Evolutionary conservation across 352 stramenopile species (phyloP), one percentile per base, ranked within the genome.

Genomic region (Pythium rhizo-oryzae): DNA sequence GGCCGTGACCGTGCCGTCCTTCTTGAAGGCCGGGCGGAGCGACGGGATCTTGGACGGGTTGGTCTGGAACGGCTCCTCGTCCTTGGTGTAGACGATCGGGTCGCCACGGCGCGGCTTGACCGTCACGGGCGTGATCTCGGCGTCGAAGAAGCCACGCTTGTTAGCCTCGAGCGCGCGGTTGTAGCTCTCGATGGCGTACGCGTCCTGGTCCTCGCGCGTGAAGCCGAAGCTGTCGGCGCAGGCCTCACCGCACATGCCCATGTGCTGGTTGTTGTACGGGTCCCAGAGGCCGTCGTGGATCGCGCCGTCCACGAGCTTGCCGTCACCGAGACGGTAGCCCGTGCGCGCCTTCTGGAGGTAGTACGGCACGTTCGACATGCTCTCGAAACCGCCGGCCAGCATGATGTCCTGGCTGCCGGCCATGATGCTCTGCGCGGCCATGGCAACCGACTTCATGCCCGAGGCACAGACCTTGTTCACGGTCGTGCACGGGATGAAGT

Each of bases 401-500:
- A 99, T 85, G 30, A 97, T 79, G 65, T 96, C 84, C 71, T 90
- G 81, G 68, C 81, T 90, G 52, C 88, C 88, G 21, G 81, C 83
- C 80, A 93, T 87, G 52, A 99, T 92, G 66, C 85, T 94, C 79
- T 98, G 90, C 49, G 94, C 77, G 2, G 79, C 87, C 62, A 98
- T 80, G 5, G 85, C 84, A 61, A 95, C 46, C 43, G 87, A 60
- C 76, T 99, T 99, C 92, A 99, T 98, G 35, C 94, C 95, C 2
- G 84, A 97, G 4, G 95, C 97, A 75, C 98, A 99, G 25, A 99
- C 97, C 75, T 99, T 99, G 85, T 99, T 99, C 12, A 99, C 80
- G 0, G 97, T 99, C 47, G 96, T 99, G 80, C 96, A 99, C 39
- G 97, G 90, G 41, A 97, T 98, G 21, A 79, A 91, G 63, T 96